Evolutionary conservation across 1,139 yeast genomes (phyloP).

Genomic region (Saccharomyces pastorianus): DNA sequence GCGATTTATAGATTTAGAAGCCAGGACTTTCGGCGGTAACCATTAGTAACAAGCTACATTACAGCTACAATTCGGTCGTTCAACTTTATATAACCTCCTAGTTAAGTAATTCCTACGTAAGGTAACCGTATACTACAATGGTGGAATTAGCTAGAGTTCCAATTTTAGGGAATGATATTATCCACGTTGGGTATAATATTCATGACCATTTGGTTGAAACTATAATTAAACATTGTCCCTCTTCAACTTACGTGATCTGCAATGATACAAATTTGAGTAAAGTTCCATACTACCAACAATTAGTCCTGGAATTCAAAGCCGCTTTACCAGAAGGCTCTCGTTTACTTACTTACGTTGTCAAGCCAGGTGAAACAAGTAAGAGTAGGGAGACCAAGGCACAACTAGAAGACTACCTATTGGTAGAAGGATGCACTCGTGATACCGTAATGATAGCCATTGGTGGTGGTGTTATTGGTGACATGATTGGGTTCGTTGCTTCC

Average conservation of each 20-base stretch:
- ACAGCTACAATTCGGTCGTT: not conserved
- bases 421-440: constrained; percentile 91
- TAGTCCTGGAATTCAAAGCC: constrained; percentile 34
- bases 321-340: constrained; percentile 46
- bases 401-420: constrained; percentile 81
- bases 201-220: constrained; percentile 68
- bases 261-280: constrained; percentile 77
- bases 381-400: constrained; percentile 83
- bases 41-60: not conserved
- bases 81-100: not conserved
- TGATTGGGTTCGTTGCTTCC: constrained; percentile 98
- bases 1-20: not conserved
- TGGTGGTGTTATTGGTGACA: constrained; percentile 98
- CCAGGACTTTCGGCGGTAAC: not conserved
- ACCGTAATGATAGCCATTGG: constrained; percentile 93
- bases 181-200: constrained; percentile 86
- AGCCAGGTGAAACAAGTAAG: constrained; percentile 94
- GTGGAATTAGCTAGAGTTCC: constrained; percentile 41
- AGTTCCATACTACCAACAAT: constrained; percentile 49
- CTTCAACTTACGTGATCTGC: constrained; percentile 86
- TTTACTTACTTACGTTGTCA: constrained; percentile 61
- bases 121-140: constrained; percentile 3
- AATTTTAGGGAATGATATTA: constrained; percentile 73
- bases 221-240: constrained; percentile 51
- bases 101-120: not conserved